Percentiles rank a stretch among this genome's conserved stretches.
These are phyloP conservation scores for Trichophaea hybrida DNA, from an alignment of 2,329 filamentous ascomycete species.

Conservation along the genomic window DNA sequence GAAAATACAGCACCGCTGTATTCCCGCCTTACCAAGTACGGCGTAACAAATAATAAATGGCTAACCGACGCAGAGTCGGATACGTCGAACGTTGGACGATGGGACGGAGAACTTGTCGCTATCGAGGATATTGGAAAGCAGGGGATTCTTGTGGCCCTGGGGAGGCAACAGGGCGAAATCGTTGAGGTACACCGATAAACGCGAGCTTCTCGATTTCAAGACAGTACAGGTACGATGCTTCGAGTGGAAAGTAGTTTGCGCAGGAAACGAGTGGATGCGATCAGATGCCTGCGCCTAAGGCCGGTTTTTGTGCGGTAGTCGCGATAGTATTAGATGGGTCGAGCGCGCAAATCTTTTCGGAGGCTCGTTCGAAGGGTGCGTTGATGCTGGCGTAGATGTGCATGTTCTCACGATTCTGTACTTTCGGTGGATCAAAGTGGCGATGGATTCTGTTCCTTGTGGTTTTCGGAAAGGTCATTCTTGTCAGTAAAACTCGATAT, in stretches of 20 bases:
- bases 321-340: neutral
- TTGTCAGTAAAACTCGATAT: neutral
- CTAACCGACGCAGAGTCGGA: neutral
- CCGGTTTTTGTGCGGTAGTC: neutral
- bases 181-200: neutral
- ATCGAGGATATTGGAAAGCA: neutral
- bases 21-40: neutral
- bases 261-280: neutral
- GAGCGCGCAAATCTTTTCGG: conserved; percentile 15
- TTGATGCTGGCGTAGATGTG: neutral
- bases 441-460: neutral
- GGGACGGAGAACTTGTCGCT: neutral
- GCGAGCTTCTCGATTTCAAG: neutral
- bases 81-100: neutral
- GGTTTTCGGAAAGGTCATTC: neutral
- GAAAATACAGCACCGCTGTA: neutral
- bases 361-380: conserved; percentile 32
- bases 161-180: neutral
- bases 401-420: neutral
- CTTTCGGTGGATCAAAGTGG: neutral
- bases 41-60: neutral
- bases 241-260: neutral
- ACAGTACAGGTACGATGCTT: neutral
- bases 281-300: neutral
- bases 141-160: neutral